phyloP scores from a whole-genome alignment of 441 rosid genomes.

The Bocquillonia castaneifolia region DNA sequence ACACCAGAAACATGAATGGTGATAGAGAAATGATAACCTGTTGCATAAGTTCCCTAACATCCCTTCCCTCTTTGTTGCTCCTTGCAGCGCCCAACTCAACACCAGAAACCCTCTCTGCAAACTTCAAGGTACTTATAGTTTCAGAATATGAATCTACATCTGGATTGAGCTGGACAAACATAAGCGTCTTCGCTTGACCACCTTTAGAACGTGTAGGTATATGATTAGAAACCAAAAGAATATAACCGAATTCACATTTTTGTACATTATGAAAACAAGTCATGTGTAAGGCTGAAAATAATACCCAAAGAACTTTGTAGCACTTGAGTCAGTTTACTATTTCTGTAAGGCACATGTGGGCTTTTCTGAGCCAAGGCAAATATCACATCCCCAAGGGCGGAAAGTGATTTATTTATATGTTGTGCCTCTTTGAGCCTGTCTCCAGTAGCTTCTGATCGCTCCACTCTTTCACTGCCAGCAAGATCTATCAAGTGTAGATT shows the following conservation, averaged over 20 bases:
- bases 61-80: constrained; percentile 33
- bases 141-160: constrained; percentile 35
- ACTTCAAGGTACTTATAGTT: constrained; percentile 36
- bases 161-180: constrained; percentile 43
- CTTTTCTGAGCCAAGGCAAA: constrained; percentile 36
- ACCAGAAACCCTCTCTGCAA: constrained; percentile 42
- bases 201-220: constrained; percentile 11
- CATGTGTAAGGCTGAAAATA: neutral
- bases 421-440: constrained; percentile 40
- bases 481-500: constrained; percentile 36
- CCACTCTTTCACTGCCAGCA: constrained; percentile 39
- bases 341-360: constrained; percentile 36
- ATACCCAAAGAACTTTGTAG: constrained; percentile 36
- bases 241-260: neutral
- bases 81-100: constrained; percentile 41
- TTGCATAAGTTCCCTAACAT: constrained; percentile 32
- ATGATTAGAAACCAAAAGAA: neutral
- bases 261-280: neutral
- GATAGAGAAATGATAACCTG: constrained; percentile 22
- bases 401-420: constrained; percentile 34
- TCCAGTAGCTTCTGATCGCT: constrained; percentile 35
- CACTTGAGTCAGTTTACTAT: constrained; percentile 39
- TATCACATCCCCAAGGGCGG: constrained; percentile 38
- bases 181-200: constrained; percentile 40
- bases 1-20: neutral